Percentiles rank a stretch among this genome's conserved stretches.
phyloP scores from a whole-genome alignment of 495 filamentous ascomycete species.

The Penicillium coffeae region DNA sequence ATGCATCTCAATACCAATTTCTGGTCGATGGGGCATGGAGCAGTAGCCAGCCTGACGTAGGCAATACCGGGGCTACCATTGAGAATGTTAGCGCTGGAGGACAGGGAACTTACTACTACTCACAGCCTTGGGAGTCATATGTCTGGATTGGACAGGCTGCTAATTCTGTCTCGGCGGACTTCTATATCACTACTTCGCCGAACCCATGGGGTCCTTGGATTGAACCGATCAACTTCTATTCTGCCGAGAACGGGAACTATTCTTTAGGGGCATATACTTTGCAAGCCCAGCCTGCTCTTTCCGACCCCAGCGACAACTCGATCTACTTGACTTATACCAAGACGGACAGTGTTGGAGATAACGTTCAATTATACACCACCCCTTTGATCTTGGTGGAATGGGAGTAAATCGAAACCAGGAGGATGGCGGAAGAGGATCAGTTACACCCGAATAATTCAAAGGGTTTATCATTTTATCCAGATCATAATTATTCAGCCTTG shows the following conservation, averaged over 20 bases:
- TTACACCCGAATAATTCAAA: too few species aligned
- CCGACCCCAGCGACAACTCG: conserved; percentile 13
- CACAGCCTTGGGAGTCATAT: conserved; percentile 18
- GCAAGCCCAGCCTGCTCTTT: conserved; percentile 24
- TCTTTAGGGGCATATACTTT: conserved; percentile 17
- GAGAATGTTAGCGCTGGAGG: conserved; percentile 23
- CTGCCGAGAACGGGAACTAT: conserved; percentile 14
- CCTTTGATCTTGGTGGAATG: conserved; percentile 18
- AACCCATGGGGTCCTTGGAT: conserved; percentile 27
- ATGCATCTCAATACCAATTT: conserved; percentile 22
- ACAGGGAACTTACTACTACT: conserved; percentile 33
- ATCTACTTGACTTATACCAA: conserved; percentile 29
- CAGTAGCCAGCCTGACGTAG: conserved; percentile 10
- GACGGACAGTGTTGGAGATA: conserved; percentile 10
- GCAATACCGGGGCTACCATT: conserved; percentile 14
- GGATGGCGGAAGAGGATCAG: too few species aligned
- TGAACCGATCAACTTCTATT: conserved; percentile 20
- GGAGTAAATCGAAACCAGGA: conserved; percentile 1
- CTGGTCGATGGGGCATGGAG: conserved; percentile 23
- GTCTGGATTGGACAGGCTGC: conserved; percentile 30
- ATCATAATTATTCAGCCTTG: too few species aligned
- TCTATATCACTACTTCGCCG: conserved; percentile 30
- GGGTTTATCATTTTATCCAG: too few species aligned
- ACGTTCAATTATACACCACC: conserved; percentile 15
- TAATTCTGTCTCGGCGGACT: conserved; percentile 20